Conservation (phyloP, 345 rosid genomes). For the Gossypium sturtianum region DNA sequence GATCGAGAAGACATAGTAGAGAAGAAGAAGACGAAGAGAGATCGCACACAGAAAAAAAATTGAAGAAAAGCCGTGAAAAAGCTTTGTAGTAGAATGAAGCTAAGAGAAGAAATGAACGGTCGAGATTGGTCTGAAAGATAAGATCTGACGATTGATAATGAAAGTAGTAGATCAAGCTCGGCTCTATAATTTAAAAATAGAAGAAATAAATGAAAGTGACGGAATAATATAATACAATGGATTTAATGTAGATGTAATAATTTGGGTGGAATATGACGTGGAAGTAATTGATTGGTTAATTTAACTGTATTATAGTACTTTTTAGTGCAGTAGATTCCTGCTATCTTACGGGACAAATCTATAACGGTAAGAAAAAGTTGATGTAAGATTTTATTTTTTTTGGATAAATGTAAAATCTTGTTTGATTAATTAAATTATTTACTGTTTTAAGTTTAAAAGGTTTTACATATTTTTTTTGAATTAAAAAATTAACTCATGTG, state of each 20-base stretch:
- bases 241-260: background rate
- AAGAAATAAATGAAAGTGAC: background rate
- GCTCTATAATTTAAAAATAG: background rate
- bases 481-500: no score
- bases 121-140: slow-evolving; percentile 11
- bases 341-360: background rate
- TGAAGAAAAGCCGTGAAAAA: background rate
- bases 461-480: no score
- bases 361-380: background rate
- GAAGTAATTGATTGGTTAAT: background rate
- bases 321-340: background rate
- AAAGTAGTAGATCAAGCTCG: background rate
- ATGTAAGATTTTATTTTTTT: background rate
- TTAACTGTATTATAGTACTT: background rate
- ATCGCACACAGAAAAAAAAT: background rate
- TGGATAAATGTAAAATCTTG: background rate
- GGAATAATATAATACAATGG: background rate
- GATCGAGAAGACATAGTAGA: background rate
- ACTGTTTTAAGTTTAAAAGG: background rate
- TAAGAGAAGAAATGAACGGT: slow-evolving; percentile 14
- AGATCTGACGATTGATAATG: slow-evolving; percentile 22
- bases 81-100: background rate
- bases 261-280: background rate
- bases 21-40: background rate
- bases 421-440: background rate